Conservation (phyloP, 179 eudicot genomes). For the Amaranthus tricolor region DNA sequence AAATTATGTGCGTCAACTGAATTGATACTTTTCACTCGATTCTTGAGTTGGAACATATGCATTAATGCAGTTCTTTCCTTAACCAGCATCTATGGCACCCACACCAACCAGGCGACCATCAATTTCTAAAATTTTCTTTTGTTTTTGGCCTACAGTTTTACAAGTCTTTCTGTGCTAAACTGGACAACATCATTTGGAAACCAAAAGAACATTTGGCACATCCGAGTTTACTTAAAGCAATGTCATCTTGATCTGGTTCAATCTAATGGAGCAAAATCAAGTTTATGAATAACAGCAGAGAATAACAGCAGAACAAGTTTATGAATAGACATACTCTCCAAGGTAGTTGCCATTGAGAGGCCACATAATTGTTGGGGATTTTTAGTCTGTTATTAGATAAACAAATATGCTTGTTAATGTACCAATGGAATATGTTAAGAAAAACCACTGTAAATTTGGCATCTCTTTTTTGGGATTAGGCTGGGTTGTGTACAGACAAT, state of each 20-base stretch:
- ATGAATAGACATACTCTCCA: conserved; percentile 3
- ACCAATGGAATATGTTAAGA: background rate
- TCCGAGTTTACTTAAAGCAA: conserved; percentile 38
- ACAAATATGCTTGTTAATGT: background rate
- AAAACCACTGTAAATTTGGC: background rate
- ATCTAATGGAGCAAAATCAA: conserved; percentile 25
- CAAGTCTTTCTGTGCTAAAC: conserved; percentile 62
- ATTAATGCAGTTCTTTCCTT: too few species aligned
- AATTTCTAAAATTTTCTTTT: background rate
- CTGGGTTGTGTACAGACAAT: background rate
- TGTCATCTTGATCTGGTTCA: conserved; percentile 41
- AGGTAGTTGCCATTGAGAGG: background rate
- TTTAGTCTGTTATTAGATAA: background rate
- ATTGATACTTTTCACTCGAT: too few species aligned
- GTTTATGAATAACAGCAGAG: too few species aligned
- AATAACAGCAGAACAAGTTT: background rate
- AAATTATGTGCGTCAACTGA: background rate
- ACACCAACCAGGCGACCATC: too few species aligned
- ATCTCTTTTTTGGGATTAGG: background rate
- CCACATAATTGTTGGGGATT: background rate
- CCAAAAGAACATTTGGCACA: conserved; percentile 44
- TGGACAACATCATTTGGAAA: conserved; percentile 79
- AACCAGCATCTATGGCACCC: too few species aligned
- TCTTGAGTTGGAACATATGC: too few species aligned
- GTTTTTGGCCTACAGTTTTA: conserved; percentile 60